Evolutionary conservation across 352 stramenopile species (phyloP).

Genomic region (Discostella stelligera): DNA sequence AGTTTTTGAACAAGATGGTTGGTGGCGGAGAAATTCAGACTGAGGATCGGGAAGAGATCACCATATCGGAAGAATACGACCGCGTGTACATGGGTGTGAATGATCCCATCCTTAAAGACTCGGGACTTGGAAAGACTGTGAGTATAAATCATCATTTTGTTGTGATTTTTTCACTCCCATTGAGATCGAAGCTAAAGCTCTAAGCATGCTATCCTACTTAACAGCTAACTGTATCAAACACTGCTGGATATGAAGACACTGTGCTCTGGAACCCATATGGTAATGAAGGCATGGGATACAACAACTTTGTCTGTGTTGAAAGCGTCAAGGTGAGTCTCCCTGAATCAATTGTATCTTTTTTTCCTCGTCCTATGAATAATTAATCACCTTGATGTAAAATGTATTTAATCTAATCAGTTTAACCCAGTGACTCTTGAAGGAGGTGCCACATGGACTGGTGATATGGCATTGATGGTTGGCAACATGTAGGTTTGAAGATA

Average conservation of each 20-base stretch:
- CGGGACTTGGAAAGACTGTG: constrained; percentile 75
- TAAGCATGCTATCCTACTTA: constrained; percentile 4
- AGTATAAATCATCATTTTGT: constrained; percentile 25
- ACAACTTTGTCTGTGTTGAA: constrained; percentile 85
- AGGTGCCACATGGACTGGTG: constrained; percentile 69
- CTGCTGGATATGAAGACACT: constrained; percentile 80
- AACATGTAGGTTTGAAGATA: constrained; percentile 36
- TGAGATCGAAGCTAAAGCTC: too few species aligned
- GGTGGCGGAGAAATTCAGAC: constrained; percentile 80
- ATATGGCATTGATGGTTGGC: constrained; percentile 74
- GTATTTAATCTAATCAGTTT: constrained; percentile 48
- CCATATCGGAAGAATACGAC: constrained; percentile 84
- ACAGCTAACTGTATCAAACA: constrained; percentile 75
- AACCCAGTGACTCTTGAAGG: constrained; percentile 74
- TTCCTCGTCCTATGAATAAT: too few species aligned
- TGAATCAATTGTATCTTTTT: neutral
- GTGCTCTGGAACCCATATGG: constrained; percentile 84
- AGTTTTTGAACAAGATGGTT: constrained; percentile 84
- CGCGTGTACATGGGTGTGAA: constrained; percentile 84
- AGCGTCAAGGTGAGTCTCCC: constrained; percentile 70
- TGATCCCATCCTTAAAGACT: constrained; percentile 80
- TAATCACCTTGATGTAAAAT: neutral
- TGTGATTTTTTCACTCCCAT: neutral
- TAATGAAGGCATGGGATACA: constrained; percentile 84
- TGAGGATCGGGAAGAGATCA: constrained; percentile 78